Conservation (phyloP, 2,329 filamentous ascomycete species). For the Amauroascus verrucosus region DNA sequence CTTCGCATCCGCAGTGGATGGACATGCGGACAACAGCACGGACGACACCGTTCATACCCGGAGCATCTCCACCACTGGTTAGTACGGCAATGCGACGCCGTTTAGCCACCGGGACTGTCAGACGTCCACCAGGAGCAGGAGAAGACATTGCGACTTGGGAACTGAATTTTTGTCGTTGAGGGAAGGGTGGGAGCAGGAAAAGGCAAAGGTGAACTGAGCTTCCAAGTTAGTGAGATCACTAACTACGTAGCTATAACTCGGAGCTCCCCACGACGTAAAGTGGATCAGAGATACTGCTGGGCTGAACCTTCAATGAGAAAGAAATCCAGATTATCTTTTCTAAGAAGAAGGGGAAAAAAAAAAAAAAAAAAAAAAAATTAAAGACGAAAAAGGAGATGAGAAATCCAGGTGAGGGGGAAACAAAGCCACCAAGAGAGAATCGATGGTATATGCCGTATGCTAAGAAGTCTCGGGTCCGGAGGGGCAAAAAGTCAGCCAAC, state of each 20-base stretch:
- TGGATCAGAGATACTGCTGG: too few relatives aligned
- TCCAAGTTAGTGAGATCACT: too few relatives aligned
- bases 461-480: neutral
- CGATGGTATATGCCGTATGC: neutral
- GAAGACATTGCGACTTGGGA: neutral
- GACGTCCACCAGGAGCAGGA: neutral
- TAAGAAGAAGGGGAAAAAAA: too few relatives aligned
- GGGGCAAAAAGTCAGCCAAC: conserved; percentile 18
- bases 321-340: too few relatives aligned
- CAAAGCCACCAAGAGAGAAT: too few relatives aligned
- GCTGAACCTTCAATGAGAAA: too few relatives aligned
- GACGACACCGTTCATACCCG: conserved; percentile 88
- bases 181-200: neutral
- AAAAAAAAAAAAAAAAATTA: too few relatives aligned
- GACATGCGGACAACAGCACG: conserved; percentile 85
- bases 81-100: conserved; percentile 66
- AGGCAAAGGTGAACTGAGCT: neutral
- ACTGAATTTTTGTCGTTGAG: too few relatives aligned
- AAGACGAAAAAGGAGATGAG: neutral
- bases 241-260: too few relatives aligned
- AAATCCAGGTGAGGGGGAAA: neutral
- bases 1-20: conserved; percentile 70
- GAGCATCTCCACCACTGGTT: conserved; percentile 89
- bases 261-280: too few relatives aligned
- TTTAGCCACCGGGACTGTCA: conserved; percentile 17